Evolutionary conservation across 495 filamentous ascomycete species (phyloP), one percentile per base, ranked within the genome.

Genomic region (Lasiosphaeria ovina): DNA sequence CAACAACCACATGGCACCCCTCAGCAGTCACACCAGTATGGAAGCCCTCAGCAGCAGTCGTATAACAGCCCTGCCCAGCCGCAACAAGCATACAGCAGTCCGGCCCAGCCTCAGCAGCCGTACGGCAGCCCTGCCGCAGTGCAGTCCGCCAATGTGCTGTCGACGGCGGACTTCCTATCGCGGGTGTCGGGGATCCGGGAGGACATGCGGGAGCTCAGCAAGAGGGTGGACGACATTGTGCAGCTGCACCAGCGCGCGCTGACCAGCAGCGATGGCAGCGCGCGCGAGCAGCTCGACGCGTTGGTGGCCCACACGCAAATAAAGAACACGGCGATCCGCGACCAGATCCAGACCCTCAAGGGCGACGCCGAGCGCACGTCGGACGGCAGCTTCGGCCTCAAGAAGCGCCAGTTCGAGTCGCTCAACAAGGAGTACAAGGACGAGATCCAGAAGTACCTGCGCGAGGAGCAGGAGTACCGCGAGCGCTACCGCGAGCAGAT

Each of bases 401-500:
- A 91, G 77, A 72, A 76, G 55, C 77, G 78, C 58, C 88, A 90
- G 70, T 78, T 85, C 45, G 77, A 82, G 50, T 79, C 79, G 65
- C 74, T 90, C 69, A 89, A 89, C 76, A 72, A 70, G 45, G 80
- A 82, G 50, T 89, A 90, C 73, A 79, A 84, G 73, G 77, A 79
- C 53, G 82, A 84, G 65, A 72, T 91, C 61, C 77, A 83, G 63
- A 79, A 77, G 38, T 91, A 85, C 69, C 77, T 86, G 60, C 74
- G 82, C 57, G 85, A 88, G 67, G 88, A 91, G 77, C 72, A 77
- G 50, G 74, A 73, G n/a, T 89, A 88, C 74, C 78, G 82, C 63
- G 74, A 80, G 64, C 75, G 85, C 52, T 89, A 88, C 63, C 79
- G 83, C 55, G 87, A 89, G 54, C 86, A 89, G 72, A 89, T 90